These are phyloP conservation scores for Tuber microsphaerosporum DNA, from an alignment of 495 filamentous ascomycete species.

Conservation along the genomic window DNA sequence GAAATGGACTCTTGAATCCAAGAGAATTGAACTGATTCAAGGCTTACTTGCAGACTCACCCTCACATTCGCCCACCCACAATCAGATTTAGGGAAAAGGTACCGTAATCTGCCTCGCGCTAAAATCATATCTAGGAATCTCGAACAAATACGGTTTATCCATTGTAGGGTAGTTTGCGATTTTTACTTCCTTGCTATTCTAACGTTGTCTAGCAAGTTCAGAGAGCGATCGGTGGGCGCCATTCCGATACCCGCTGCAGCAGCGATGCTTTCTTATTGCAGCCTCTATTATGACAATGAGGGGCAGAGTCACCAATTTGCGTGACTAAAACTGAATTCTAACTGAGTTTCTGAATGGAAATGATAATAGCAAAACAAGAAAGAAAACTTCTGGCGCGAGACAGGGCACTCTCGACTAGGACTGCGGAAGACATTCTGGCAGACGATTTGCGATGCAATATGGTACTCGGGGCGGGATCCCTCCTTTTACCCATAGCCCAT, in stretches of 20 bases:
- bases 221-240: neutral
- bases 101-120: neutral
- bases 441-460: neutral
- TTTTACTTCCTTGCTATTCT: neutral
- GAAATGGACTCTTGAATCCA: neutral
- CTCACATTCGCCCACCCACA: neutral
- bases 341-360: neutral
- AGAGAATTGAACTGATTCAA: neutral
- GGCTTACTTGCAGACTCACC: neutral
- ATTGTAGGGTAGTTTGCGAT: neutral
- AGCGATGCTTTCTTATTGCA: neutral
- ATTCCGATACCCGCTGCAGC: neutral
- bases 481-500: neutral
- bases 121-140: neutral
- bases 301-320: neutral
- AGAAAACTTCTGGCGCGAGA: neutral
- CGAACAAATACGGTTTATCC: neutral
- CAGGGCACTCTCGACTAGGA: neutral
- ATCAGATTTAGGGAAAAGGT: neutral
- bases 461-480: neutral
- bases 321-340: neutral
- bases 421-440: neutral
- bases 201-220: neutral
- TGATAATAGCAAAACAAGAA: neutral
- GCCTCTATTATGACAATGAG: neutral